Conservation (phyloP, 305 asterid genomes). For the Fraxinus xanthoxyloides region DNA sequence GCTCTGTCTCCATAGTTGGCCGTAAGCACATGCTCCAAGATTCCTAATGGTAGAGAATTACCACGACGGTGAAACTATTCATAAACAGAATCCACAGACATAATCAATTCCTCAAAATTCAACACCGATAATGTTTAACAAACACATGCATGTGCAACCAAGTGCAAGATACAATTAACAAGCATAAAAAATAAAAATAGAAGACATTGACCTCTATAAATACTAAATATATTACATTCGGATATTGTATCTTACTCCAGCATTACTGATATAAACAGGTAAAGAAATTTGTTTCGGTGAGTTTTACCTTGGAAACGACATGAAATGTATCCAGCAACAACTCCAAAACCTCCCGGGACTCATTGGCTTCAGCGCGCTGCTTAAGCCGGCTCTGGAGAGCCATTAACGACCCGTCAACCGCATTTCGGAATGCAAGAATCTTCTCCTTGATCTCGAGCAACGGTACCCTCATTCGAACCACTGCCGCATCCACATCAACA, state of each 20-base stretch:
- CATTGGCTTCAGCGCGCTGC: slow-evolving; percentile 81
- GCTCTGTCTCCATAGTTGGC: not conserved
- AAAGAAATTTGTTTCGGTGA: not conserved
- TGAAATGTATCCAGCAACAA: slow-evolving; percentile 89
- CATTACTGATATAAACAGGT: not conserved
- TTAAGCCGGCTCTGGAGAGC: slow-evolving; percentile 76
- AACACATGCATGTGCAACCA: not conserved
- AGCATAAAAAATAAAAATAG: not conserved
- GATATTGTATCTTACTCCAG: not conserved
- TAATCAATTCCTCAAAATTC: not conserved
- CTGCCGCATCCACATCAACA: slow-evolving; percentile 80
- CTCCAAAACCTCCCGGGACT: slow-evolving; percentile 82
- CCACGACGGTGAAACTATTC: not conserved
- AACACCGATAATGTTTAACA: not conserved
- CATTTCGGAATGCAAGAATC: slow-evolving; percentile 62
- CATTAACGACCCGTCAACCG: slow-evolving; percentile 65
- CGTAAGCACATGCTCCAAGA: not conserved
- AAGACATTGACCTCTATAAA: not conserved
- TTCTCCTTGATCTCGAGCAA: slow-evolving; percentile 82
- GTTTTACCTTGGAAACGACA: slow-evolving; percentile 79
- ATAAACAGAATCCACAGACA: not conserved
- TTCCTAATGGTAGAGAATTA: not conserved
- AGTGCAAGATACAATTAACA: not conserved
- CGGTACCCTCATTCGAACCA: slow-evolving; percentile 96
- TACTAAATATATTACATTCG: not conserved